phyloP scores from a whole-genome alignment of 1,284 basidiomycete species.

The Cutaneotrichosporon sp. region DNA sequence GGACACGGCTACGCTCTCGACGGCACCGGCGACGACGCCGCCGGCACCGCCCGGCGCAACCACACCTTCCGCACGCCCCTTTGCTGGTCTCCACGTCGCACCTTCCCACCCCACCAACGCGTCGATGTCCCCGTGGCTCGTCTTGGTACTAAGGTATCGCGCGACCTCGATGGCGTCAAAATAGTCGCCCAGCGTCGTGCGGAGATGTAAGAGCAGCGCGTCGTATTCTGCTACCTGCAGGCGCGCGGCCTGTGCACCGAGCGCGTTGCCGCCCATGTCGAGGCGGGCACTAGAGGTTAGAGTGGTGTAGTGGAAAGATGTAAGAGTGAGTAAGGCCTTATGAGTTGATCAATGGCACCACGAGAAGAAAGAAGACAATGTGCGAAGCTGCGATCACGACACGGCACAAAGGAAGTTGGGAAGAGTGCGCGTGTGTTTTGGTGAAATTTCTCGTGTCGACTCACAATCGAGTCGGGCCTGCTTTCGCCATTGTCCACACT shows the following conservation, averaged over 20 bases:
- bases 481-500: background rate
- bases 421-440: no score
- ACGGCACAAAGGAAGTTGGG: background rate
- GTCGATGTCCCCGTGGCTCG: slow-evolving; percentile 38
- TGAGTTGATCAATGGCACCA: background rate
- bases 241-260: slow-evolving; percentile 20
- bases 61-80: slow-evolving; percentile 2
- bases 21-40: no score
- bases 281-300: background rate
- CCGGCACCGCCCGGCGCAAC: background rate
- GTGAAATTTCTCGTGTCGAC: background rate
- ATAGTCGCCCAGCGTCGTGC: slow-evolving; percentile 2
- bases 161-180: slow-evolving; percentile 7
- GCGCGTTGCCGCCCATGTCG: slow-evolving; percentile 37
- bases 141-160: slow-evolving; percentile 18
- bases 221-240: slow-evolving; percentile 22
- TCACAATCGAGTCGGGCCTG: background rate
- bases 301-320: background rate
- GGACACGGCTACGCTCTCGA: no score
- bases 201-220: slow-evolving; percentile 6
- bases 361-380: no score
- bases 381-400: no score
- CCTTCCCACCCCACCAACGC: slow-evolving; percentile 24
- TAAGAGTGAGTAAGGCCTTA: no score
- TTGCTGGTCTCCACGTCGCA: slow-evolving; percentile 1